These are phyloP conservation scores for Aspergillus uvarum DNA, from an alignment of 2,329 filamentous ascomycete species.

Conservation along the genomic window DNA sequence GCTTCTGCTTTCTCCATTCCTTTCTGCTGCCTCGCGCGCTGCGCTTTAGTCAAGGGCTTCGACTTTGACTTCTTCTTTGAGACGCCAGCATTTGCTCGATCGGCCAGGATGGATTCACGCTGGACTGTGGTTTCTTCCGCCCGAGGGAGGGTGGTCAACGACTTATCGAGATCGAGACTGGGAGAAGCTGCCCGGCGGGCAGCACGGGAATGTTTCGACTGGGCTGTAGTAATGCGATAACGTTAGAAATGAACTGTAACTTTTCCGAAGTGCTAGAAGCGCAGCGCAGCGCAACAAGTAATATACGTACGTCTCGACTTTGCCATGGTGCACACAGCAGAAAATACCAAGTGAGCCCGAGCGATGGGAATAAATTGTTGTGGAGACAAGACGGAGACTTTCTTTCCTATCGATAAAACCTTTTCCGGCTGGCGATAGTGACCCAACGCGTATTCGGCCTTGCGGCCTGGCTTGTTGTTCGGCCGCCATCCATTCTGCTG, in stretches of 20 bases:
- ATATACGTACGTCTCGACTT: constrained; percentile 37
- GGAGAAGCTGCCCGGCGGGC: constrained; percentile 59
- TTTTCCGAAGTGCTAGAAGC: background rate
- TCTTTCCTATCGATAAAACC: constrained; percentile 37
- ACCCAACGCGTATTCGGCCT: constrained; percentile 28
- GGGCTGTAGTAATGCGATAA: constrained; percentile 38
- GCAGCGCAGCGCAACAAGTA: too few relatives aligned
- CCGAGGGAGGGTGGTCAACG: constrained; percentile 45
- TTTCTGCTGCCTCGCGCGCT: constrained; percentile 55
- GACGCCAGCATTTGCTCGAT: constrained; percentile 53
- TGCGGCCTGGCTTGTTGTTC: constrained; percentile 14
- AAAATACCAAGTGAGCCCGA: constrained; percentile 6
- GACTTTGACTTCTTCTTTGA: constrained; percentile 50
- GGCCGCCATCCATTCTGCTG: constrained; percentile 7
- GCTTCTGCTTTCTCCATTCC: constrained; percentile 57
- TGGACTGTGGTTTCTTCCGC: constrained; percentile 39
- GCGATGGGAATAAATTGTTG: constrained; percentile 23
- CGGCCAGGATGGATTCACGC: constrained; percentile 49
- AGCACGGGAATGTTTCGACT: constrained; percentile 58
- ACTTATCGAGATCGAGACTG: constrained; percentile 53
- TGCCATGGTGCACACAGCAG: constrained; percentile 34
- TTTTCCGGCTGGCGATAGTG: constrained; percentile 28
- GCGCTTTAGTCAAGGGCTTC: constrained; percentile 53
- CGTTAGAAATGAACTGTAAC: constrained; percentile 11
- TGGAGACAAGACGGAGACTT: constrained; percentile 24